These are phyloP conservation scores for Starmerella powellii DNA, from an alignment of 805 yeast genomes.

Conservation along the genomic window DNA sequence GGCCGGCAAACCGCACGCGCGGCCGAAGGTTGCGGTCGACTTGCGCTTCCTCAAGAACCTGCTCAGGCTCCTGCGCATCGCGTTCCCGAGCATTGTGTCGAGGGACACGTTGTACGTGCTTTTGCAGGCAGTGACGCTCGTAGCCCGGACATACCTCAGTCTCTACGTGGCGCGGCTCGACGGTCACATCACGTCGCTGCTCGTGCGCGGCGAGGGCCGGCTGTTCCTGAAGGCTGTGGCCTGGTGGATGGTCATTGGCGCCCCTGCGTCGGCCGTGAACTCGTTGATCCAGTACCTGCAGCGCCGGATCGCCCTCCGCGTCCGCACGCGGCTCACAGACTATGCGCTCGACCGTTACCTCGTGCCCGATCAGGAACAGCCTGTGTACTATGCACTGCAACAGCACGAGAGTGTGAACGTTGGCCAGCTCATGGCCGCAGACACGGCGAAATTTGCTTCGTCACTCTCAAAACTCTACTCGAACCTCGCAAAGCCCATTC, in stretches of 20 bases:
- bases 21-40: conserved; percentile 27
- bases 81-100: conserved; percentile 27
- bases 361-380: conserved; percentile 28
- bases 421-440: conserved; percentile 73
- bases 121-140: conserved; percentile 47
- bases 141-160: conserved; percentile 59
- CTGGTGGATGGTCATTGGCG: conserved; percentile 72
- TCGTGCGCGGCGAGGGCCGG: conserved; percentile 57
- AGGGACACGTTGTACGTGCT: conserved; percentile 32
- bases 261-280: conserved; percentile 75
- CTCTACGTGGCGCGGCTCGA: conserved; percentile 76
- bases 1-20: conserved; percentile 3
- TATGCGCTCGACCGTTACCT: conserved; percentile 58
- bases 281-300: conserved; percentile 42
- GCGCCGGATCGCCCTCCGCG: conserved; percentile 30
- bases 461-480: conserved; percentile 67
- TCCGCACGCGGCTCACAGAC: conserved; percentile 54
- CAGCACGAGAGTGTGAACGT: conserved; percentile 56
- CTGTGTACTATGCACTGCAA: conserved; percentile 62
- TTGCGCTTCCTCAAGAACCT: conserved; percentile 24
- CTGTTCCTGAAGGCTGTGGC: conserved; percentile 50
- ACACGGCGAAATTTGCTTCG: conserved; percentile 58
- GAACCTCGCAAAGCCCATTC: conserved; percentile 68
- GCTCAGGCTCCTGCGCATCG: conserved; percentile 25
- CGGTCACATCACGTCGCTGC: conserved; percentile 70